A percentile compares a stretch with the other conserved stretches of the same genome.
These are phyloP conservation scores for Litchi chinensis DNA, from an alignment of 345 rosid genomes.

Conservation along the genomic window DNA sequence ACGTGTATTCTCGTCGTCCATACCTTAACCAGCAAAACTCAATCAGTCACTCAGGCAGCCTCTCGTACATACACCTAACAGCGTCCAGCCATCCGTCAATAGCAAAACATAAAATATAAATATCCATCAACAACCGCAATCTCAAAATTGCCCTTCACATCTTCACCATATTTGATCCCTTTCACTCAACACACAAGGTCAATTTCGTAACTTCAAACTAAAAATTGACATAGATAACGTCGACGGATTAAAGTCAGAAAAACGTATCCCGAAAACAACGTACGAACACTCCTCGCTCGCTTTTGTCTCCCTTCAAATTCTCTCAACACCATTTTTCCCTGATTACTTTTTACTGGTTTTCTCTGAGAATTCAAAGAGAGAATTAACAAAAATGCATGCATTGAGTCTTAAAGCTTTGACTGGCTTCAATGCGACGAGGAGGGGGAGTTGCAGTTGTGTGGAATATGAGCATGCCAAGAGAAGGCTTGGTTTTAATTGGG, in stretches of 20 bases:
- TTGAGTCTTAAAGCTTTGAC: slow-evolving; percentile 35
- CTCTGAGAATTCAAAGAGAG: background rate
- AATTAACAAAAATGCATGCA: slow-evolving; percentile 40
- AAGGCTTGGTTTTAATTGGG: slow-evolving; percentile 2
- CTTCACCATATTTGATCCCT: background rate
- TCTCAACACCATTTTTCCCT: background rate
- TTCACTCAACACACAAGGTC: background rate
- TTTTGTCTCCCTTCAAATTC: slow-evolving; percentile 4
- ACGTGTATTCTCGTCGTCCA: slow-evolving; percentile 32
- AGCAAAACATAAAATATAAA: background rate
- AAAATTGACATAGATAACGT: background rate
- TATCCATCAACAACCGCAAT: background rate
- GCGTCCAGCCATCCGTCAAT: background rate
- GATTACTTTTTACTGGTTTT: background rate
- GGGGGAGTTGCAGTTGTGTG: slow-evolving; percentile 11
- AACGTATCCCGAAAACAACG: background rate
- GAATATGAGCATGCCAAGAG: slow-evolving; percentile 15
- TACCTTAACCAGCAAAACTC: slow-evolving; percentile 23
- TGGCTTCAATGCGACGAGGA: slow-evolving; percentile 32
- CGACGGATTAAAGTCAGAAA: background rate
- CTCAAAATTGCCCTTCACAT: background rate
- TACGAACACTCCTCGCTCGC: background rate
- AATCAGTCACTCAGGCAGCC: background rate
- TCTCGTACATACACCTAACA: background rate
- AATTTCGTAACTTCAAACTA: background rate